Conservation (phyloP, 805 yeast genomes). For the Sporopachydermia quercuum region DNA sequence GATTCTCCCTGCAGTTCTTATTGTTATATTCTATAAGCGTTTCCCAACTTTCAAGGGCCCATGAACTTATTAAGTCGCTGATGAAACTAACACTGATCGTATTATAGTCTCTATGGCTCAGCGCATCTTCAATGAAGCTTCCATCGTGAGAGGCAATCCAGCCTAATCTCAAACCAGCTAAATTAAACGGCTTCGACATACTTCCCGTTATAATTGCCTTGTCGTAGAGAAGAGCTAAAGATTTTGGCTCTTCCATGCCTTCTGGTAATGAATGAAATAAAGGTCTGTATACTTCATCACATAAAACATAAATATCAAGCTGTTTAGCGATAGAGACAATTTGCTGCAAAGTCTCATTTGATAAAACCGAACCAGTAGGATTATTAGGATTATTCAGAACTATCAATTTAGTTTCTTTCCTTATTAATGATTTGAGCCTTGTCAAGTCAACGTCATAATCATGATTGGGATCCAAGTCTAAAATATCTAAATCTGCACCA, state of each 20-base stretch:
- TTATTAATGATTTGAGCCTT: conserved; percentile 18
- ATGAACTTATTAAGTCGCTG: conserved; percentile 31
- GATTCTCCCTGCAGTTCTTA: conserved; percentile 24
- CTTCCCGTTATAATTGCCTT: conserved; percentile 33
- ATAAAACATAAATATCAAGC: conserved; percentile 22
- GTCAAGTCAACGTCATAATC: conserved; percentile 23
- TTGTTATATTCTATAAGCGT: conserved; percentile 25
- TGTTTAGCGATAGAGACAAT: conserved; percentile 25
- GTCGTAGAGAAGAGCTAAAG: conserved; percentile 26
- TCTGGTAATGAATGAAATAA: conserved; percentile 25
- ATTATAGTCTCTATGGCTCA: conserved; percentile 32
- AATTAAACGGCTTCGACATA: conserved; percentile 37
- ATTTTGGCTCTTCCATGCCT: conserved; percentile 18
- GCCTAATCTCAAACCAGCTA: conserved; percentile 39
- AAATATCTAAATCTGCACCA: conserved; percentile 25
- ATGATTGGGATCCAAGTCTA: conserved; percentile 21
- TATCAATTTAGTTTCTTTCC: conserved; percentile 26
- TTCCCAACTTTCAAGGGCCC: conserved; percentile 23
- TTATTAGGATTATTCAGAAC: conserved; percentile 34
- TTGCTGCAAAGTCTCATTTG: conserved; percentile 17
- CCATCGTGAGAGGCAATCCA: conserved; percentile 30
- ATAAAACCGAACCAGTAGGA: conserved; percentile 31
- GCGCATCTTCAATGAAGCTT: conserved; percentile 18
- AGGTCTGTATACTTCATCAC: conserved; percentile 43
- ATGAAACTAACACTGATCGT: conserved; percentile 32